Conservation (phyloP, 1,284 basidiomycete species). For the Apiotrichum brassicae region DNA sequence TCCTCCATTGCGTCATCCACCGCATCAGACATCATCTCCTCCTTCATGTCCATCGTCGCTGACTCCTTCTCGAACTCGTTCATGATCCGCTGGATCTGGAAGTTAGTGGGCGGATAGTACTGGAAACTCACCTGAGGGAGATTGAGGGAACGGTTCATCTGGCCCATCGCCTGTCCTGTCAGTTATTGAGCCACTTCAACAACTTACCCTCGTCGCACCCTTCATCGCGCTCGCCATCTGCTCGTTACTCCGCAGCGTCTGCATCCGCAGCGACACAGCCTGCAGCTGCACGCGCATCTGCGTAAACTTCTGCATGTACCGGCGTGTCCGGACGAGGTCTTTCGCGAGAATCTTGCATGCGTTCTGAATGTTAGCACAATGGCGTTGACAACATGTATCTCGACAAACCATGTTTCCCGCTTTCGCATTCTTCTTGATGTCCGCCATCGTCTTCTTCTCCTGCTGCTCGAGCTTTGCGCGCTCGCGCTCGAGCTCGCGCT, state of each 20-base stretch:
- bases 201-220: slow-evolving; percentile 81
- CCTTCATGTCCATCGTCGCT: slow-evolving; percentile 99
- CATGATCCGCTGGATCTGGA: slow-evolving; percentile 92
- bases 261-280: slow-evolving; percentile 91
- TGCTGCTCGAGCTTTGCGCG: slow-evolving; percentile 88
- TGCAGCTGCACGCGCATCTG: slow-evolving; percentile 98
- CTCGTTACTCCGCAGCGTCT: slow-evolving; percentile 92
- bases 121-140: no score
- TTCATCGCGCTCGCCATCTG: slow-evolving; percentile 99
- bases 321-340: slow-evolving; percentile 89
- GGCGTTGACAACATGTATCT: not conserved
- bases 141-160: slow-evolving; percentile 95
- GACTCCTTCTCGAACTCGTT: slow-evolving; percentile 97
- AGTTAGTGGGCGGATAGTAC: no score
- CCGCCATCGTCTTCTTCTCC: slow-evolving; percentile 85
- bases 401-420: slow-evolving; percentile 81
- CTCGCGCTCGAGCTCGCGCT: slow-evolving; percentile 94
- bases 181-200: not conserved
- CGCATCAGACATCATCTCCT: slow-evolving; percentile 99
- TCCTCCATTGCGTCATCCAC: slow-evolving; percentile 99
- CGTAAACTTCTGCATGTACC: slow-evolving; percentile 97
- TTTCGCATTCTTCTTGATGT: slow-evolving; percentile 96
- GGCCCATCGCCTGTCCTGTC: slow-evolving; percentile 76
- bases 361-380: slow-evolving; percentile 55
- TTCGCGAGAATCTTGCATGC: slow-evolving; percentile 99